Percentiles rank a stretch among this genome's conserved stretches.
phyloP scores from a whole-genome alignment of 208 protist genomes.

The Crithidia fasciculata region DNA sequence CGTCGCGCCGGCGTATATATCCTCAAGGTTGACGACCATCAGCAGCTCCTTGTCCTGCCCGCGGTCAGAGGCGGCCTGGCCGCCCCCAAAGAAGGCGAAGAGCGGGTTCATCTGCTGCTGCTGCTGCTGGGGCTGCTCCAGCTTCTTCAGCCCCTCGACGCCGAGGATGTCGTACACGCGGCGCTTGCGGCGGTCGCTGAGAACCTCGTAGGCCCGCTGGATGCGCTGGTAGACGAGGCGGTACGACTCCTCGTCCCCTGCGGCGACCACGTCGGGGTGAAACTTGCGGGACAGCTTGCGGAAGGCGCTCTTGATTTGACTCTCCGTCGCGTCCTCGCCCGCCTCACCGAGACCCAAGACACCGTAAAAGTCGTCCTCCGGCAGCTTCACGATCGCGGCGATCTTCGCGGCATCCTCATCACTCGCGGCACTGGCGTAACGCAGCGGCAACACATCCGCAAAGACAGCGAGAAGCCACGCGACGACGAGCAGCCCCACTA shows the following conservation, averaged over 20 bases:
- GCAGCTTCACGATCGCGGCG: slow-evolving; percentile 15
- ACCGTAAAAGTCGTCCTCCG: slow-evolving; percentile 77
- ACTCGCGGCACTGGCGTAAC: neutral
- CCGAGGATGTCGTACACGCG: slow-evolving; percentile 94
- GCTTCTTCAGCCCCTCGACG: slow-evolving; percentile 80
- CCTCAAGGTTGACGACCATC: slow-evolving; percentile 86
- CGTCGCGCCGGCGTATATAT: slow-evolving; percentile 93
- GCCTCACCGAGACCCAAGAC: slow-evolving; percentile 63
- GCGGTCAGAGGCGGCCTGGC: slow-evolving; percentile 48
- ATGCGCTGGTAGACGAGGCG: slow-evolving; percentile 79
- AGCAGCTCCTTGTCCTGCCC: slow-evolving; percentile 40
- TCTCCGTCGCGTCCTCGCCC: slow-evolving; percentile 76
- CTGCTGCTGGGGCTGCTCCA: slow-evolving; percentile 54
- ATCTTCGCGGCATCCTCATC: slow-evolving; percentile 14
- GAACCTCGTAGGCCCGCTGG: slow-evolving; percentile 91
- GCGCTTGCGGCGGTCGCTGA: slow-evolving; percentile 87
- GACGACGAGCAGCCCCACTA: slow-evolving; percentile 13
- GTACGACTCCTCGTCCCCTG: slow-evolving; percentile 43
- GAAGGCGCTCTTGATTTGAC: slow-evolving; percentile 80
- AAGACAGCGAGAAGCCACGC: slow-evolving; percentile 7
- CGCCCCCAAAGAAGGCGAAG: slow-evolving; percentile 38
- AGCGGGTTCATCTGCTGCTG: slow-evolving; percentile 45
- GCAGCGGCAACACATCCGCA: slow-evolving; percentile 7
- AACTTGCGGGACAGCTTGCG: slow-evolving; percentile 78
- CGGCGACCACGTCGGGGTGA: slow-evolving; percentile 80